Evolutionary conservation across 352 stramenopile genomes (phyloP), one percentile per base, ranked within the genome.

Genomic region (Pythium vanterpoolii): DNA sequence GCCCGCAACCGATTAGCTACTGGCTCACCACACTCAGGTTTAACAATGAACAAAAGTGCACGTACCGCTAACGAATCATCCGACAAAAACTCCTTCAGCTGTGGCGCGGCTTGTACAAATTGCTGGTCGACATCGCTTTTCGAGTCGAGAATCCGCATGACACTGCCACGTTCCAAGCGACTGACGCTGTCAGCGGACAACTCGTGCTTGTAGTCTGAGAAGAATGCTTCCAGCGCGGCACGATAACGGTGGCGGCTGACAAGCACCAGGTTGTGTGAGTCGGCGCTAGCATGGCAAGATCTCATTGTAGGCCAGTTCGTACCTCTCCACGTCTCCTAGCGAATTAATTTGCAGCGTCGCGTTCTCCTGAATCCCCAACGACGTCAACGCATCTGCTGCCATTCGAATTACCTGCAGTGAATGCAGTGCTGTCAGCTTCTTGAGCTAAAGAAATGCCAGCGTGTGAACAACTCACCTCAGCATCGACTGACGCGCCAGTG

Each of bases 141-240:
- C 1, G 87, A 96, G 59, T 96, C 87, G 11, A 96, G 69, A 43
- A 96, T 94, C 11, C 87, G 85, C 58, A 96, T 68, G 27, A 96
- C 79, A 52, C 86, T 96, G 8, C 86, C 86, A 33, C 87, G 74
- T 55, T 90, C 83, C 16, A 96, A 71, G 31, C 86, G 71, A 26
- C 73, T 89, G 33, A 88, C 68, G 54, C 86, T 96, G 54, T 94
- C 86, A 0, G 66, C 47, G 1, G 86, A 96, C 18, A 96, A 59
- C 1, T 91, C 72, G 47, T 74, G 38, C 60, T 80, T 87, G 69
- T 68, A 81, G 47, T 78, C 63, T 1, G 60, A 74, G 38, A 96
- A 91, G 52, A 82, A 93, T 7, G 27, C 53, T 56, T 88, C 72
- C 8, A 96, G 59, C 9, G 79, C 85, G 8, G 71, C 52, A 19